A percentile compares a stretch with the other conserved stretches of the same genome.
Evolutionary conservation across 208 protist genomes (phyloP).

Genomic region (Crithidia brevicula): DNA sequence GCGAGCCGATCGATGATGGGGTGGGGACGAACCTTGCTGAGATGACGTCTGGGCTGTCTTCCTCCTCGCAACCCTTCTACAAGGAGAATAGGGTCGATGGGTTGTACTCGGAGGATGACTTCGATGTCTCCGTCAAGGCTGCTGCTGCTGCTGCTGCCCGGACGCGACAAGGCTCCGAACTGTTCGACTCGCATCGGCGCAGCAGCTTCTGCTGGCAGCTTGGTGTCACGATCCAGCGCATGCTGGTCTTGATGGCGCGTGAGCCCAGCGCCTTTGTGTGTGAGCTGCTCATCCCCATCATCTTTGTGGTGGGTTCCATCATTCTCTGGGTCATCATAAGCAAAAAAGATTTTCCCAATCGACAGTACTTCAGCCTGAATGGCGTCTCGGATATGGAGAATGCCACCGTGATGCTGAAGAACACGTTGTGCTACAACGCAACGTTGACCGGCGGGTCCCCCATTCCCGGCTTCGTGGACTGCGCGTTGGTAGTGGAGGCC

Average conservation of each 20-base stretch:
- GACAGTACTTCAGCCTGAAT: slow-evolving; percentile 36
- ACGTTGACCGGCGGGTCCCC: slow-evolving; percentile 21
- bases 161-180: neutral
- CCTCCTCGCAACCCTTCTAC: neutral
- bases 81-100: neutral
- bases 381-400: slow-evolving; percentile 1
- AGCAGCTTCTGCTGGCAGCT: slow-evolving; percentile 62
- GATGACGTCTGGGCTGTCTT: neutral
- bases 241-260: slow-evolving; percentile 47
- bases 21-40: neutral
- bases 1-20: slow-evolving; percentile 3
- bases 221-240: slow-evolving; percentile 48
- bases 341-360: slow-evolving; percentile 13
- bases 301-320: slow-evolving; percentile 58
- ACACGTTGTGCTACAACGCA: slow-evolving; percentile 43
- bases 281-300: slow-evolving; percentile 73
- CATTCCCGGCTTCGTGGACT: slow-evolving; percentile 18
- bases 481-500: neutral
- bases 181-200: neutral
- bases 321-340: slow-evolving; percentile 59
- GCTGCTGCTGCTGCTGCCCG: too few species aligned
- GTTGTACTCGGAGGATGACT: slow-evolving; percentile 11
- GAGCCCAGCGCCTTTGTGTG: slow-evolving; percentile 35
- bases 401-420: slow-evolving; percentile 11
- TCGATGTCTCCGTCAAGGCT: slow-evolving; percentile 18